Conservation (phyloP, 1,139 yeast genomes). For the Nakaseomyces bracarensis region DNA sequence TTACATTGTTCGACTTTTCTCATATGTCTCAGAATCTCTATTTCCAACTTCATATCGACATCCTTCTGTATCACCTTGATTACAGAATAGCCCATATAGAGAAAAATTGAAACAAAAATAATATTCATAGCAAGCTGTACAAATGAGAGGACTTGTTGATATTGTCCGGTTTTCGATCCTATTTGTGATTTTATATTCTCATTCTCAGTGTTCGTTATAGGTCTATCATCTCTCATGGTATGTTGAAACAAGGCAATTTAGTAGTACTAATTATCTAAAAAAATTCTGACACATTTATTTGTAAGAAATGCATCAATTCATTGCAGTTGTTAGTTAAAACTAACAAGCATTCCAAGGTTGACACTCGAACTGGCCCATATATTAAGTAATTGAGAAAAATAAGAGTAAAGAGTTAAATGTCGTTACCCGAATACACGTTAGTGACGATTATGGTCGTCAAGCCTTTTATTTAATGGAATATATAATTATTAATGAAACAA, state of each 20-base stretch:
- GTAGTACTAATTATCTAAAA: too few species aligned
- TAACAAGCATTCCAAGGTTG: too few species aligned
- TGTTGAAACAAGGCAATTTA: too few species aligned
- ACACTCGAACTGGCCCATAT: too few species aligned
- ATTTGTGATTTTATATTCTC: neutral
- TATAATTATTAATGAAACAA: neutral
- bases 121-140: neutral
- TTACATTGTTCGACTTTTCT: conserved; percentile 44
- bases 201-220: neutral
- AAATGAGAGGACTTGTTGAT: neutral
- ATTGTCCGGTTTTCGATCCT: neutral
- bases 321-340: too few species aligned
- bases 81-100: neutral
- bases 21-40: conserved; percentile 21
- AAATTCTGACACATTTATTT: too few species aligned
- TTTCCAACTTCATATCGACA: conserved; percentile 41
- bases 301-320: too few species aligned
- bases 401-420: too few species aligned
- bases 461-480: neutral
- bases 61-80: conserved; percentile 38
- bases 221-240: neutral
- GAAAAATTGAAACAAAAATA: neutral
- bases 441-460: too few species aligned
- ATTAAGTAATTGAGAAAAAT: too few species aligned
- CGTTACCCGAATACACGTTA: too few species aligned